Conservation (phyloP, 2,329 filamentous ascomycete species). For the Periconia digitata region DNA sequence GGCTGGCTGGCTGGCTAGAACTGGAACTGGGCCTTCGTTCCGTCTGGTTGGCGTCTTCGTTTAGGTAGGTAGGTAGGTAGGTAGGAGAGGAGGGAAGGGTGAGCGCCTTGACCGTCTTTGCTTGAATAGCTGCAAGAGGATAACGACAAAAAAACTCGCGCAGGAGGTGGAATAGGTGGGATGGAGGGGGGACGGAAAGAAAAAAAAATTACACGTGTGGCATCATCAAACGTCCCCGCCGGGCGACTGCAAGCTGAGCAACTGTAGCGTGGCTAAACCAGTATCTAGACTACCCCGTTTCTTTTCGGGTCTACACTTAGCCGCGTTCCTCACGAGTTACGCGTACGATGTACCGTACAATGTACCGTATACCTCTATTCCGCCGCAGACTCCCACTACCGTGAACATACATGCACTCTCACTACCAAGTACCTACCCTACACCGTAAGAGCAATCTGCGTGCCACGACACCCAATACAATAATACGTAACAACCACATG, state of each 20-base stretch:
- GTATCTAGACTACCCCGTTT: too few relatives aligned
- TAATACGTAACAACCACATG: too few relatives aligned
- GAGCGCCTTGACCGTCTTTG: constrained; percentile 17
- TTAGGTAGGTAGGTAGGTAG: constrained; percentile 1
- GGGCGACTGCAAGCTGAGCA: not conserved
- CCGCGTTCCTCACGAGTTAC: too few relatives aligned
- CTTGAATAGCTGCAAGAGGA: not conserved
- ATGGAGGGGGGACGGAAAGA: not conserved
- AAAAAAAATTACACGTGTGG: not conserved
- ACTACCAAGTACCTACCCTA: not conserved
- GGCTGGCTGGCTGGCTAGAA: constrained; percentile 5
- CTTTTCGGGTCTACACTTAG: too few relatives aligned
- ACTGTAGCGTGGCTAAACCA: not conserved
- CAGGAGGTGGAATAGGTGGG: not conserved
- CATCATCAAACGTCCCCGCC: not conserved
- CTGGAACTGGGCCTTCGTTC: not conserved
- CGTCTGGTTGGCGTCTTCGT: not conserved
- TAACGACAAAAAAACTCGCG: constrained; percentile 18
- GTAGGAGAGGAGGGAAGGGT: constrained; percentile 9
- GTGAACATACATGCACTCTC: not conserved
- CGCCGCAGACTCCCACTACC: too few relatives aligned
- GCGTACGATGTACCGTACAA: not conserved
- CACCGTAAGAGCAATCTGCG: too few relatives aligned
- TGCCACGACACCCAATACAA: too few relatives aligned
- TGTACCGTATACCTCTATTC: not conserved